Base-by-base conservation (phyloP, 371 early-diverging fungal genomes). In the Mucor saturninus region DNA sequence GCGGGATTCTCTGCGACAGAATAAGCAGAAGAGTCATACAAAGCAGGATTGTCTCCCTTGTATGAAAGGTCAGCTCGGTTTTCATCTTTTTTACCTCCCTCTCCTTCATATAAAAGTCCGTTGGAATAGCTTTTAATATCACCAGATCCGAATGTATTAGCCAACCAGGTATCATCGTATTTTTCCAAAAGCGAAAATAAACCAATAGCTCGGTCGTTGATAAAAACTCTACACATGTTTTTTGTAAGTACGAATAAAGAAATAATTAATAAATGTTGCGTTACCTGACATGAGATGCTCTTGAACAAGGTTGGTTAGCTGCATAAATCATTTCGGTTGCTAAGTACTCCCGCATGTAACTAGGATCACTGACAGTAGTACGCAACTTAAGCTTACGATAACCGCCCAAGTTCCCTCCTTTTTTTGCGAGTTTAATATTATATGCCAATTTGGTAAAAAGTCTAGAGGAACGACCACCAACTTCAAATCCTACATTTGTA, bases 321-420 rank as follows among this genome's bases (percentile, higher is more conserved):
- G 70, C 62, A 32, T 59, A 30, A 2, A 55, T 28, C 56, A 67
- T 65, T 39, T 79, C 74, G 15, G 71, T 51, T 29, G 73, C 54
- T 32, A 81, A 10, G 48, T 74, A 79, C 38, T 81, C 82, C 15
- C 79, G 77, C 48, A 81, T 75, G 57, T 77, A 75, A 15, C 75
- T 75, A 5, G 79, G 77, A 38, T 81, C 82, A 9, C 68, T 63
- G 3, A 45, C 61, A 3, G 66, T 42, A 8, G 73, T 40, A 26
- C 73, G 65, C 6, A 73, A 40, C 46, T 68, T 73, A 2, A 73
- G 28, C 14, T 69, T 62, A 54, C 42, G 45, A 21, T 52, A 71
- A 2, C 67, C 72, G 49, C 56, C 46, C 2, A 67, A 56, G 2
- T 38, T 21, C 8, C 64, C 62, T 0, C 55, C 59, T 13, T 66